These are phyloP conservation scores for Eutrema heterophyllum DNA, from an alignment of 345 rosid genomes.

Conservation along the genomic window DNA sequence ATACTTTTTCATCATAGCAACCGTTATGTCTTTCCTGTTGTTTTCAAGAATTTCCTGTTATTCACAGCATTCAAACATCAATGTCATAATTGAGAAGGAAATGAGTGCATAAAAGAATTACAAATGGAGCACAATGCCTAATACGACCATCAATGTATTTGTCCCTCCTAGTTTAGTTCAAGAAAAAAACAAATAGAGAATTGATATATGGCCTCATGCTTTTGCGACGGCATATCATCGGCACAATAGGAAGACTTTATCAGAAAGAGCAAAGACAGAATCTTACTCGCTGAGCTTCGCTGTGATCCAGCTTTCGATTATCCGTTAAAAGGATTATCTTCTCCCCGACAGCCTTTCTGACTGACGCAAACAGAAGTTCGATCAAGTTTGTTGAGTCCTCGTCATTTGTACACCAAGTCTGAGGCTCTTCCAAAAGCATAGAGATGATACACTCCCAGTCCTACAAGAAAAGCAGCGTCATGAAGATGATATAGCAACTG, in stretches of 20 bases:
- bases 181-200: neutral
- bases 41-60: constrained; percentile 76
- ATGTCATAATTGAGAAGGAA: constrained; percentile 15
- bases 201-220: neutral
- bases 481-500: neutral
- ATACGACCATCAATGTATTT: neutral
- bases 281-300: constrained; percentile 82
- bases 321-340: constrained; percentile 90
- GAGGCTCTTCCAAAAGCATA: constrained; percentile 84
- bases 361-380: constrained; percentile 88
- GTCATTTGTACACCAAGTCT: constrained; percentile 64
- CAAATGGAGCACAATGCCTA: neutral
- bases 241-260: neutral
- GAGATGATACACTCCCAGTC: constrained; percentile 97
- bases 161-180: constrained; percentile 1
- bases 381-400: constrained; percentile 87
- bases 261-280: constrained; percentile 15
- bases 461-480: constrained; percentile 38
- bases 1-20: constrained; percentile 88
- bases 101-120: neutral
- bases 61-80: constrained; percentile 23
- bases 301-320: constrained; percentile 77
- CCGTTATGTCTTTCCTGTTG: constrained; percentile 65
- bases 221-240: neutral
- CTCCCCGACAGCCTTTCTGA: constrained; percentile 88